A percentile compares a stretch with the other conserved stretches of the same genome.
Evolutionary conservation across 208 protist species (phyloP).

Genomic region (Naegleria gruberi): DNA sequence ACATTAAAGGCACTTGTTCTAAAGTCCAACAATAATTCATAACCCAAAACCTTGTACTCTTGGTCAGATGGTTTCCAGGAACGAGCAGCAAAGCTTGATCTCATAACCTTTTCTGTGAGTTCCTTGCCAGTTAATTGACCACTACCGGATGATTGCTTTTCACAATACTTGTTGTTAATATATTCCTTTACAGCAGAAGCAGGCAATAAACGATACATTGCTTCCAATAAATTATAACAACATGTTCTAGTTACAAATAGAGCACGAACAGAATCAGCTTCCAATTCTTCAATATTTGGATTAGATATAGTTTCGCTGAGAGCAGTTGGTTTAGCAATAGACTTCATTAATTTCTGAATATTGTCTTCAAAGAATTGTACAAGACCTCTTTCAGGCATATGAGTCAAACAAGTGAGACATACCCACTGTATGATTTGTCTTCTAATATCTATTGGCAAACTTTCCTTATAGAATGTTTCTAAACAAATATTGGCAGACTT

Average conservation of each 20-base stretch:
- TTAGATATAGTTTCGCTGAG: not conserved
- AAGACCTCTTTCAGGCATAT: conserved; percentile 27
- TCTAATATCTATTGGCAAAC: conserved; percentile 38
- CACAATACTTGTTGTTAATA: conserved; percentile 51
- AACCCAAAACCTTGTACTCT: not conserved
- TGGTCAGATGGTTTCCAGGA: conserved; percentile 11
- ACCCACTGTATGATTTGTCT: conserved; percentile 45
- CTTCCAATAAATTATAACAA: conserved; percentile 59
- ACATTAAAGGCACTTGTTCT: conserved; percentile 61
- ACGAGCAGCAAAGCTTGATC: conserved; percentile 42
- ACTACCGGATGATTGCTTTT: not conserved
- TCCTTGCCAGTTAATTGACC: conserved; percentile 54
- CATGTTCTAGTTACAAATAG: conserved; percentile 40
- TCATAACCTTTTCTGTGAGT: conserved; percentile 61
- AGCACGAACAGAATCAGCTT: not conserved
- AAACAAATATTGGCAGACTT: conserved; percentile 14
- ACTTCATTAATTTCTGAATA: conserved; percentile 38
- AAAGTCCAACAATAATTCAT: conserved; percentile 32
- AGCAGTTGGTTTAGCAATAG: conserved; percentile 15
- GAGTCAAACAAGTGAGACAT: conserved; percentile 37
- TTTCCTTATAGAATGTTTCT: conserved; percentile 22
- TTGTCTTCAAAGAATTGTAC: conserved; percentile 41
- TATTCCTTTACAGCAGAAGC: conserved; percentile 38
- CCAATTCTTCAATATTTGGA: not conserved
- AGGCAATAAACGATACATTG: conserved; percentile 49